phyloP scores from a whole-genome alignment of 805 yeast genomes.

The Starmerella stellata region DNA sequence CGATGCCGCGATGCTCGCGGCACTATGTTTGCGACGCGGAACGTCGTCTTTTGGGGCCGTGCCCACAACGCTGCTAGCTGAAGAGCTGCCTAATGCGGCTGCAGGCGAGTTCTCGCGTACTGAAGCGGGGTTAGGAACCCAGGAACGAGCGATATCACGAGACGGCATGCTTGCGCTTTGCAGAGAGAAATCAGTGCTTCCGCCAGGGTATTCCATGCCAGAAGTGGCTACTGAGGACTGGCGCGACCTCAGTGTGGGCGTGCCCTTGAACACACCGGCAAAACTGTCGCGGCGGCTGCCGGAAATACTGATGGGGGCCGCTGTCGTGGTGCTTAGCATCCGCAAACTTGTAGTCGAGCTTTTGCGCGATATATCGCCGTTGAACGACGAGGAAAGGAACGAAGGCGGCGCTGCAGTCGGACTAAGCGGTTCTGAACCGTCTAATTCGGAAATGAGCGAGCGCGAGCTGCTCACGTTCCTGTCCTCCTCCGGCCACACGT shows the following conservation, averaged over 20 bases:
- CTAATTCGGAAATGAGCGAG: too few species aligned
- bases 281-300: conserved; percentile 6
- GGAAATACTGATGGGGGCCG: conserved; percentile 11
- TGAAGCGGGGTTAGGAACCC: neutral
- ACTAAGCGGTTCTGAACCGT: conserved; percentile 9
- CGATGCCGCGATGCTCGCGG: neutral
- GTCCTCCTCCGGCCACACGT: too few species aligned
- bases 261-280: conserved; percentile 14
- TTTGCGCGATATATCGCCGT: conserved; percentile 7
- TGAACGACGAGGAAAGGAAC: conserved; percentile 1
- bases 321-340: conserved; percentile 5
- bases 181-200: neutral
- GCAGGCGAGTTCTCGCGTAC: conserved; percentile 2
- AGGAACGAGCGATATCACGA: neutral
- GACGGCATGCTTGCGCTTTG: neutral
- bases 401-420: conserved; percentile 13
- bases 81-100: neutral
- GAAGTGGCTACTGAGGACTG: conserved; percentile 6
- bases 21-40: neutral
- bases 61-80: neutral
- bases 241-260: conserved; percentile 11
- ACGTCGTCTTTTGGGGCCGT: neutral
- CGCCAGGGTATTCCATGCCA: conserved; percentile 3
- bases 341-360: conserved; percentile 2
- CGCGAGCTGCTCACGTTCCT: too few species aligned